Evolutionary conservation across 2,329 filamentous ascomycete species (phyloP).

Genomic region (Cryphonectria naterciae): DNA sequence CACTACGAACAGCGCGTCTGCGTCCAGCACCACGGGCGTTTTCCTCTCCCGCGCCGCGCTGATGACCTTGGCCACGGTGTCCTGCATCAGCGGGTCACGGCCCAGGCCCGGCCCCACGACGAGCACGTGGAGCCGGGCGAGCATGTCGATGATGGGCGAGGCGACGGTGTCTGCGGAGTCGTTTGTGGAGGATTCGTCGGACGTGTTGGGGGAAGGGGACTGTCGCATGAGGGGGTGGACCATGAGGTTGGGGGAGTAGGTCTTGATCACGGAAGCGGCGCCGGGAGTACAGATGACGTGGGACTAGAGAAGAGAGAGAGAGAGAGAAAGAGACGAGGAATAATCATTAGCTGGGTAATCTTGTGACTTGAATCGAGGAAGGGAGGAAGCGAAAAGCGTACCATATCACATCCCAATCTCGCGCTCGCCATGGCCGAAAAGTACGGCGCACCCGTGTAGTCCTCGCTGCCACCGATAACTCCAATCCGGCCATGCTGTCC

Average conservation of each 20-base stretch:
- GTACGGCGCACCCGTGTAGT: constrained; percentile 97
- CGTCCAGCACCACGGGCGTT: constrained; percentile 87
- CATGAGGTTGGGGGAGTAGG: constrained; percentile 98
- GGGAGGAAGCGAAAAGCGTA: constrained; percentile 43
- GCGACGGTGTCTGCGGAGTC: constrained; percentile 64
- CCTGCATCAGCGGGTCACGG: constrained; percentile 86
- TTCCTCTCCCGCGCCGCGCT: constrained; percentile 71
- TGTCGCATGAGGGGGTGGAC: constrained; percentile 95
- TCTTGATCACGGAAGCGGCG: constrained; percentile 89
- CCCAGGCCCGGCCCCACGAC: constrained; percentile 93
- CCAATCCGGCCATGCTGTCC: constrained; percentile 90
- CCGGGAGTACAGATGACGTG: constrained; percentile 95
- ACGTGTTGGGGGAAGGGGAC: constrained; percentile 51
- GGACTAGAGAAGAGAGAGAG: constrained; percentile 56
- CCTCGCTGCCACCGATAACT: constrained; percentile 92
- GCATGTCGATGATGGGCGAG: constrained; percentile 73
- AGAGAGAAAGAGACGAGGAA: background rate
- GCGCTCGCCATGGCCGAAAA: constrained; percentile 98
- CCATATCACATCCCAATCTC: constrained; percentile 87
- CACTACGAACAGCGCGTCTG: constrained; percentile 82
- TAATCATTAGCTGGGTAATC: constrained; percentile 1
- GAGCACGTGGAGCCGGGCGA: constrained; percentile 85
- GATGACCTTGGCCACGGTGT: constrained; percentile 79
- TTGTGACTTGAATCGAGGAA: background rate
- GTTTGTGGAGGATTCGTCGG: constrained; percentile 50